A percentile compares a stretch with the other conserved stretches of the same genome.
These are phyloP conservation scores for Kwoniella heveanensis DNA, from an alignment of 768 basidiomycete species.

Conservation along the genomic window DNA sequence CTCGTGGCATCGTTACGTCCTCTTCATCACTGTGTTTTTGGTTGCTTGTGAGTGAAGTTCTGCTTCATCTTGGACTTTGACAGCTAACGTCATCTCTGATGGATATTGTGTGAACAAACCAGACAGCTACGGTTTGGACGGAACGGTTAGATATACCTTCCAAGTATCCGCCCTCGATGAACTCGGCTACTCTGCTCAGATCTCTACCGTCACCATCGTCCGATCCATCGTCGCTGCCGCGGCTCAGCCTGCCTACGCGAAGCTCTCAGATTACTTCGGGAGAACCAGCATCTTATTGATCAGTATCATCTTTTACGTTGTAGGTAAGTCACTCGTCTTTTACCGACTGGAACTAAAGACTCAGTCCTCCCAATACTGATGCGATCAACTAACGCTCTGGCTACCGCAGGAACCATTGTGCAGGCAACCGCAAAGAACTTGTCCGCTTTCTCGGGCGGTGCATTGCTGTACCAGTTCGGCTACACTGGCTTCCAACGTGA, in stretches of 20 bases:
- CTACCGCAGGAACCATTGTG: slow-evolving; percentile 47
- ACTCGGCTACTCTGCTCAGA: slow-evolving; percentile 16
- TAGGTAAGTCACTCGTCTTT: slow-evolving; percentile 34
- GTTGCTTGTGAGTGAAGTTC: slow-evolving; percentile 42
- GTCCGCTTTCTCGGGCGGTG: slow-evolving; percentile 48
- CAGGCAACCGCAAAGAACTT: slow-evolving; percentile 42
- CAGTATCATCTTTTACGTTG: slow-evolving; percentile 46
- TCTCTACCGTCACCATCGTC: slow-evolving; percentile 53
- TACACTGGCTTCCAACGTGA: slow-evolving; percentile 37
- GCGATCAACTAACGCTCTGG: not conserved
- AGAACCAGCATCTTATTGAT: slow-evolving; percentile 45
- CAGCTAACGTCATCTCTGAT: too few relatives aligned
- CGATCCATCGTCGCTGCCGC: slow-evolving; percentile 48
- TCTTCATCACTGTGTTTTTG: slow-evolving; percentile 50
- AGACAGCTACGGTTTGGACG: slow-evolving; percentile 28
- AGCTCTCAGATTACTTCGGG: slow-evolving; percentile 53
- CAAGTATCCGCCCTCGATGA: slow-evolving; percentile 30
- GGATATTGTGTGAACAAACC: too few relatives aligned
- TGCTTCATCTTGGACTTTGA: too few relatives aligned
- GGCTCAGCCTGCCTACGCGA: slow-evolving; percentile 41
- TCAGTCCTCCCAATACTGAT: too few relatives aligned
- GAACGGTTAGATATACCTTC: slow-evolving; percentile 25
- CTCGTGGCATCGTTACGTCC: slow-evolving; percentile 32
- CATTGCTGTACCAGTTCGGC: slow-evolving; percentile 52
- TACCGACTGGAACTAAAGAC: too few relatives aligned